Base-by-base conservation (phyloP, 1,139 yeast genomes). In the Kodamaea ohmeri region DNA sequence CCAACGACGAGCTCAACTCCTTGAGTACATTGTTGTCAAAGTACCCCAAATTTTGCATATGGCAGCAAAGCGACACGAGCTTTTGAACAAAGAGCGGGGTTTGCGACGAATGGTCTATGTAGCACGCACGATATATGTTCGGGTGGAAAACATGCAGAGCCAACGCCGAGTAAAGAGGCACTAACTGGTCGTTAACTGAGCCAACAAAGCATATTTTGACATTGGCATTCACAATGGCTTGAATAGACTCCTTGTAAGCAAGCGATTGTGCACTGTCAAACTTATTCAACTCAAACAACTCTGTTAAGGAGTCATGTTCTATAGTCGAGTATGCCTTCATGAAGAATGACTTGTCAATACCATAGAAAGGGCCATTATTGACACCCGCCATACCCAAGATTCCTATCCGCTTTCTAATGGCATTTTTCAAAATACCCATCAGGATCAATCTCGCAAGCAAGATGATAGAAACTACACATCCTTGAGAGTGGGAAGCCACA, bases 381-480 rank as follows among this genome's bases (percentile, higher is more conserved):
- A 89, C 78, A 1, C 97, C 97, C 0, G 97, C 97, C 97, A 92
- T 92, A 2, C 92, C 94, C 36, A 92, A 63, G 17, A 92, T 67
- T 0, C 94, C 89, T 15, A 89, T 71, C 30, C 76, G 65, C 50
- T 82, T 80, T 24, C 58, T 58, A 14, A 61, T 60, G 1, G 71
- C 65, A 39, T 65, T 61, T 48, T 67, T 68, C 14, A 88, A 73
- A 18, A 85, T 71, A 0, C 92, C 95, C 47, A 78, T 72, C 45
- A 77, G 81, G 6, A 92, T 75, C 32, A 92, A 67, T 47, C 76
- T 73, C 0, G 96, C 86, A 24, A 89, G 63, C 21, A 92, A 58
- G 34, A 88, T 83, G 1, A 88, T 80, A 1, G 96, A 80, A 0
- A 92, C 97, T 0, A 96, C 97, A 39, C 94, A 83, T 0, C 98